These are phyloP conservation scores for Eimeria maxima DNA, from an alignment of 169 alveolate genomes.

Conservation along the genomic window DNA sequence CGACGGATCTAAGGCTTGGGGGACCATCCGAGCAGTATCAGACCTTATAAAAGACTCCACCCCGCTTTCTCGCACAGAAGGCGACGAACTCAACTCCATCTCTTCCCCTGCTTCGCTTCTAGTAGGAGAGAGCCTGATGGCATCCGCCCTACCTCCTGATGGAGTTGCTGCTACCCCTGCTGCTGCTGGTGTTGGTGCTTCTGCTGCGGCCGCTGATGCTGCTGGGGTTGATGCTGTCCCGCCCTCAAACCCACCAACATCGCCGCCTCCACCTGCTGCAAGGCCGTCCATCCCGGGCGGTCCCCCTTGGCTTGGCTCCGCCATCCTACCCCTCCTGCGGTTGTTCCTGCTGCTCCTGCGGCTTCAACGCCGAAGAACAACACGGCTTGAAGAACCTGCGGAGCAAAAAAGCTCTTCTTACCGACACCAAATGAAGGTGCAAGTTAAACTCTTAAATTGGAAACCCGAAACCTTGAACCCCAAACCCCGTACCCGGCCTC, in stretches of 20 bases:
- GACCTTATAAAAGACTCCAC: background rate
- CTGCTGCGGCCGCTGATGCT: background rate
- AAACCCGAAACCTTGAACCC: background rate
- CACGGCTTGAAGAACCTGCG: background rate
- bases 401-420: background rate
- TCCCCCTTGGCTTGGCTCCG: background rate
- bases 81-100: background rate
- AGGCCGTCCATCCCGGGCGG: background rate
- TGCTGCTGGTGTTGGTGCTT: background rate
- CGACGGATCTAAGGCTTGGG: constrained; percentile 47
- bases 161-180: background rate
- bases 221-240: background rate
- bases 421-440: background rate
- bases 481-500: background rate
- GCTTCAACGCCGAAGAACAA: background rate
- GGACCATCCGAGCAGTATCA: constrained; percentile 2
- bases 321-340: background rate
- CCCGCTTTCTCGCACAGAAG: background rate
- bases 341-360: background rate
- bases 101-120: background rate
- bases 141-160: background rate
- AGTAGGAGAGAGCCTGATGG: background rate
- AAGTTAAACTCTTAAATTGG: background rate
- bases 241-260: background rate
- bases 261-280: background rate